A percentile compares a stretch with the other conserved stretches of the same genome.
phyloP scores from a whole-genome alignment of 768 basidiomycete species.

The Goffeauzyma gilvescens region DNA sequence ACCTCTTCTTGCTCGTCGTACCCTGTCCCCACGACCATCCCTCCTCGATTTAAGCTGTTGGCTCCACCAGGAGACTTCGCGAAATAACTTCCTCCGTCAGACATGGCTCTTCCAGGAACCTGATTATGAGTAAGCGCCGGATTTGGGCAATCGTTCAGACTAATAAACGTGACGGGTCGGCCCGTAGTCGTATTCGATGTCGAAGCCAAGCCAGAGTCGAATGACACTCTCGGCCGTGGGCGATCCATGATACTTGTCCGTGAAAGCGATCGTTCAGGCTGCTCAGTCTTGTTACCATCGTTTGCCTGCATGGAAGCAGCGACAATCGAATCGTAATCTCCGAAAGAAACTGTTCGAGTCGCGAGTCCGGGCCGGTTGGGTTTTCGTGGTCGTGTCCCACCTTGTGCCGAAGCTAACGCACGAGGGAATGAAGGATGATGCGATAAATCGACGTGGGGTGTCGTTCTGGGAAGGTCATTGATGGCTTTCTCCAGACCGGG shows the following conservation, averaged over 20 bases:
- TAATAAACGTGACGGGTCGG: background rate
- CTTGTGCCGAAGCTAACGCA: background rate
- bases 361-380: too few relatives aligned
- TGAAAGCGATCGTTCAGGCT: conserved; percentile 8
- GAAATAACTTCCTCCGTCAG: too few relatives aligned
- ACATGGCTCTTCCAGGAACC: background rate
- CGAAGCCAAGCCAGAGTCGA: background rate
- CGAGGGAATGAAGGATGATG: background rate
- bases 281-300: background rate
- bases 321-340: conserved; percentile 10
- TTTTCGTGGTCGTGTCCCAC: background rate
- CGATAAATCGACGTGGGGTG: conserved; percentile 1
- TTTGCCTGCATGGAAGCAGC: conserved; percentile 1
- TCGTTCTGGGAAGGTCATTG: background rate
- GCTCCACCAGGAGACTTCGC: too few relatives aligned
- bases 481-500: background rate
- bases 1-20: too few relatives aligned
- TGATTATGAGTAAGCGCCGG: background rate
- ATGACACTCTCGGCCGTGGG: conserved; percentile 5
- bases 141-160: background rate
- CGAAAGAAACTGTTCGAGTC: conserved; percentile 9
- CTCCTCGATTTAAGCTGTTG: too few relatives aligned
- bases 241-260: conserved; percentile 7
- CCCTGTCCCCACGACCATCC: too few relatives aligned
- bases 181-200: background rate